Conservation (phyloP, 2,329 filamentous ascomycete genomes). For the Zasmidium angulare region DNA sequence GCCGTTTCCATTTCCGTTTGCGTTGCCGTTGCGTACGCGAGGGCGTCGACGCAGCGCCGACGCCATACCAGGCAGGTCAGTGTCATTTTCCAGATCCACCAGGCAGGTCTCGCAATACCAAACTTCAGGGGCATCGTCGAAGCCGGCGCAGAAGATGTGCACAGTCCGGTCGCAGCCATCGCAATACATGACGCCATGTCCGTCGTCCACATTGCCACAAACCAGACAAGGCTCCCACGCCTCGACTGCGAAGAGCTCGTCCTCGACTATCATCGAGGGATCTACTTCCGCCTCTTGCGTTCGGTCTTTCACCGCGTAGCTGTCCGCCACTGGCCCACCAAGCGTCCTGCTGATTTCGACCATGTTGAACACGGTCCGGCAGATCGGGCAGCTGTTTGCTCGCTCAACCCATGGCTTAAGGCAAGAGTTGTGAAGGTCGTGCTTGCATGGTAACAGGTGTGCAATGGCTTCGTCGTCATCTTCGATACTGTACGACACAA, state of each 20-base stretch:
- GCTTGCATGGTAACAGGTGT: conserved; percentile 73
- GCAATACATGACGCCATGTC: conserved; percentile 83
- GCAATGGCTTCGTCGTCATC: conserved; percentile 56
- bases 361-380: conserved; percentile 84
- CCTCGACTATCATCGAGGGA: conserved; percentile 70
- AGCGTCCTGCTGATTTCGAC: conserved; percentile 79
- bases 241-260: conserved; percentile 58
- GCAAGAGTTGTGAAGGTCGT: conserved; percentile 89
- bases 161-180: conserved; percentile 87
- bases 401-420: conserved; percentile 92
- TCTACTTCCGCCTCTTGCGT: conserved; percentile 90
- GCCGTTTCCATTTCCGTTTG: conserved; percentile 8
- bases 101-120: conserved; percentile 92
- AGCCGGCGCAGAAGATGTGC: conserved; percentile 87
- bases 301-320: conserved; percentile 72
- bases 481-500: conserved; percentile 25
- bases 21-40: conserved; percentile 20
- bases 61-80: conserved; percentile 27
- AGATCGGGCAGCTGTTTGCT: conserved; percentile 97
- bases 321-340: conserved; percentile 62
- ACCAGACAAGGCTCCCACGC: conserved; percentile 72
- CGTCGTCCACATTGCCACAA: conserved; percentile 77
- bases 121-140: conserved; percentile 56
- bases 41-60: conserved; percentile 26
- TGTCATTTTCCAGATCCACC: conserved; percentile 30